A percentile compares a stretch with the other conserved stretches of the same genome.
These are phyloP conservation scores for Trichoderma sp. DNA, from an alignment of 2,329 filamentous ascomycete species.

Conservation along the genomic window DNA sequence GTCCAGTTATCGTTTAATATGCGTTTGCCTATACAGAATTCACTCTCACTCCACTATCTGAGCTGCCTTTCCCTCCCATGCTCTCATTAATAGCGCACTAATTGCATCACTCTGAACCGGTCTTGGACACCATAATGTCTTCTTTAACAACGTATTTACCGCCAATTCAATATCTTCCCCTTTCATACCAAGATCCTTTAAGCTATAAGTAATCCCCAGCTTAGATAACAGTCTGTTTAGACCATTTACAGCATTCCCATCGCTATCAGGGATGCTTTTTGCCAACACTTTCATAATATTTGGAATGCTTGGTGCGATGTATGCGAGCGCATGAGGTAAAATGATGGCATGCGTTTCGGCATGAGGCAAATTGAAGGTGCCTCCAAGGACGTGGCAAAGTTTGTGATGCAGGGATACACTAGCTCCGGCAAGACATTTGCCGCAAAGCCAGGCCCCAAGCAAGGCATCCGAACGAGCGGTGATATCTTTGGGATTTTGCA, in stretches of 20 bases:
- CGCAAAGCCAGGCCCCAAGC: constrained; percentile 64
- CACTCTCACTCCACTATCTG: neutral
- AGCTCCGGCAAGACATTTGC: constrained; percentile 56
- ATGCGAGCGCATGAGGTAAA: constrained; percentile 60
- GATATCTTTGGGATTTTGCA: constrained; percentile 36
- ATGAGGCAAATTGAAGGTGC: constrained; percentile 61
- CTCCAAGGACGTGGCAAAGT: constrained; percentile 62
- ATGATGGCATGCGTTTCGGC: constrained; percentile 64
- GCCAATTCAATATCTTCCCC: constrained; percentile 59
- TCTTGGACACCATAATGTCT: constrained; percentile 59
- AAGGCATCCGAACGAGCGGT: constrained; percentile 38
- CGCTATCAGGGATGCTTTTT: constrained; percentile 50
- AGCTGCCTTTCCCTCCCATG: constrained; percentile 54
- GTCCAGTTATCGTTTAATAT: too few species aligned
- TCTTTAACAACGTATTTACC: constrained; percentile 55
- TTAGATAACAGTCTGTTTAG: constrained; percentile 54
- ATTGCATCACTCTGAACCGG: constrained; percentile 49
- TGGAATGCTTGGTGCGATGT: constrained; percentile 56
- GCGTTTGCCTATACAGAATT: too few species aligned
- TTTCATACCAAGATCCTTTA: constrained; percentile 56
- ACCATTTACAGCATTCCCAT: constrained; percentile 56
- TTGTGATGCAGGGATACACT: constrained; percentile 66
- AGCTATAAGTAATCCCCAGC: constrained; percentile 49
- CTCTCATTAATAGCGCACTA: constrained; percentile 54
- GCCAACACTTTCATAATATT: constrained; percentile 52